These are phyloP conservation scores for Lichtheimia ramosa DNA, from an alignment of 371 early-diverging fungal species.

Conservation along the genomic window DNA sequence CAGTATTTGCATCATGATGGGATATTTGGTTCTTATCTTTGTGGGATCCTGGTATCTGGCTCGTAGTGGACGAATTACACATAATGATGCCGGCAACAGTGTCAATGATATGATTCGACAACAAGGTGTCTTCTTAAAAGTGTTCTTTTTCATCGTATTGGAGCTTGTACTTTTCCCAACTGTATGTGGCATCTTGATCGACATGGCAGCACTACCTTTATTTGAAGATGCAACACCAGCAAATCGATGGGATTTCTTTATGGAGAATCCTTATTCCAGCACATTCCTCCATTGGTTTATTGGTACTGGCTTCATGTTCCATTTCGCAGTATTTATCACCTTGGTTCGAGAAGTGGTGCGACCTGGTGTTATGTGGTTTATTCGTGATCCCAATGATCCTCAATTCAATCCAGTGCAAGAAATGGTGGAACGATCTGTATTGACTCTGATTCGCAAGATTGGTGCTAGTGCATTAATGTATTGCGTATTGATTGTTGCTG, in stretches of 20 bases:
- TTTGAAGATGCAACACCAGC: constrained; percentile 64
- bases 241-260: constrained; percentile 60
- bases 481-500: constrained; percentile 65
- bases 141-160: constrained; percentile 78
- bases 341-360: constrained; percentile 81
- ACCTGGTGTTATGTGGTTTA: constrained; percentile 95
- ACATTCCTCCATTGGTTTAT: constrained; percentile 87
- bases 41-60: constrained; percentile 55
- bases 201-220: constrained; percentile 79
- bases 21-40: constrained; percentile 46
- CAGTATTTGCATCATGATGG: constrained; percentile 46
- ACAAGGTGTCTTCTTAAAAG: constrained; percentile 63
- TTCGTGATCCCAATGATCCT: constrained; percentile 94
- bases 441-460: constrained; percentile 77
- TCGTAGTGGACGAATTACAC: constrained; percentile 23
- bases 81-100: constrained; percentile 12
- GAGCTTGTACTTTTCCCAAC: constrained; percentile 89
- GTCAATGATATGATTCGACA: constrained; percentile 57
- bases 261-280: constrained; percentile 67
- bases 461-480: constrained; percentile 81
- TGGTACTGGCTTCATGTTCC: constrained; percentile 92
- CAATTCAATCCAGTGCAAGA: constrained; percentile 92
- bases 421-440: constrained; percentile 76
- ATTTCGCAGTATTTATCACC: constrained; percentile 84
- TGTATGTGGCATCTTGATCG: constrained; percentile 84